Evolutionary conservation across 2,329 filamentous ascomycete genomes (phyloP).

Genomic region (Calycina marina): DNA sequence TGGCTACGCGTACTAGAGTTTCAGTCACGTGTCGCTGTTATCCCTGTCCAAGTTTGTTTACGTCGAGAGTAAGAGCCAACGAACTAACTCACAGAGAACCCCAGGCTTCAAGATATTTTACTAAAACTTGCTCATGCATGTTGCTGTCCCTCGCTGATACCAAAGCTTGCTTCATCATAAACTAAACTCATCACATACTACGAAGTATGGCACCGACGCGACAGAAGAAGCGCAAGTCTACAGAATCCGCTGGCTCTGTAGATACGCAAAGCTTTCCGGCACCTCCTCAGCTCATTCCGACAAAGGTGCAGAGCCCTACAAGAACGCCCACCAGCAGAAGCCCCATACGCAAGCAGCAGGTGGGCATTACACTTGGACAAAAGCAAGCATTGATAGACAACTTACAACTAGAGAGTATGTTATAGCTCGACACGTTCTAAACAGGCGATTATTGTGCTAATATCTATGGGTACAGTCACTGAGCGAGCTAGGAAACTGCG

Average conservation of each 20-base stretch:
- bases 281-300: constrained; percentile 16
- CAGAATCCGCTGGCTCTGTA: constrained; percentile 17
- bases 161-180: too few species aligned
- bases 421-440: constrained; percentile 3
- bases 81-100: too few species aligned
- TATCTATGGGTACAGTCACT: constrained; percentile 46
- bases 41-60: too few species aligned
- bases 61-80: too few species aligned
- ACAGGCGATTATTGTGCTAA: constrained; percentile 8
- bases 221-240: constrained; percentile 32
- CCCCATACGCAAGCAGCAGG: constrained; percentile 45
- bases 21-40: too few species aligned
- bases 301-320: constrained; percentile 25
- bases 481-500: constrained; percentile 77
- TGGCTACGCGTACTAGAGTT: constrained; percentile 9
- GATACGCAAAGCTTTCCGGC: constrained; percentile 18
- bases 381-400: constrained; percentile 86
- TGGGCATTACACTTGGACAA: constrained; percentile 51
- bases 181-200: too few species aligned
- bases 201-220: constrained; percentile 37
- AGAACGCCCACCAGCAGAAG: constrained; percentile 32
- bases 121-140: too few species aligned
- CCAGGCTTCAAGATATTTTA: too few species aligned
- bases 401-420: constrained; percentile 71
- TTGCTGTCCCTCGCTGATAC: too few species aligned